These are phyloP conservation scores for Setaria viridis DNA, from an alignment of 202 grass and related monocot species.

Conservation along the genomic window DNA sequence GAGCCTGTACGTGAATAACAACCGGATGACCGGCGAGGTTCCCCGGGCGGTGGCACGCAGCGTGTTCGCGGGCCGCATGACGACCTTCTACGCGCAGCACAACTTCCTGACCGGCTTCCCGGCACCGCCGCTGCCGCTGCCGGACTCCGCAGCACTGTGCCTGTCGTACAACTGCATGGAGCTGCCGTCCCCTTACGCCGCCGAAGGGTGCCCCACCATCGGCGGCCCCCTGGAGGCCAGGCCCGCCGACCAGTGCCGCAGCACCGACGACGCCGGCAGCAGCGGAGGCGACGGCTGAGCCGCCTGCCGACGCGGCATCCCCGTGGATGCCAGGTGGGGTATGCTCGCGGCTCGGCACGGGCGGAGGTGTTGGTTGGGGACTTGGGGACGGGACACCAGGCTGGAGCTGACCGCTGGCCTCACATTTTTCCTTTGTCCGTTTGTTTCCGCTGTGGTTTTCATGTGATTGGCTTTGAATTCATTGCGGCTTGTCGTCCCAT, in stretches of 20 bases:
- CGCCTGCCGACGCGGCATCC: neutral
- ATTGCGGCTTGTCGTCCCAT: conserved; percentile 14
- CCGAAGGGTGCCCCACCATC: conserved; percentile 63
- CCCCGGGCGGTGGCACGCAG: conserved; percentile 50
- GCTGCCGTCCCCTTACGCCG: conserved; percentile 46
- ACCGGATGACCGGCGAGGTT: conserved; percentile 63
- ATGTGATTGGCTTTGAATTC: conserved; percentile 56
- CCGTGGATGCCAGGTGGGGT: conserved; percentile 15
- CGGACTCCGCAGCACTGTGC: conserved; percentile 74
- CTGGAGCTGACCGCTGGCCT: neutral
- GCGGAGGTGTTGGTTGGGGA: neutral
- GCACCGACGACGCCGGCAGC: neutral
- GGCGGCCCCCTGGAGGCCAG: conserved; percentile 68
- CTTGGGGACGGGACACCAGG: conserved; percentile 13
- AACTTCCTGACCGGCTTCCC: conserved; percentile 79
- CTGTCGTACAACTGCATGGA: conserved; percentile 91
- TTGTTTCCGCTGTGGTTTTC: conserved; percentile 40
- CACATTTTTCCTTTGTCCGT: conserved; percentile 32
- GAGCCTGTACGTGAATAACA: conserved; percentile 77
- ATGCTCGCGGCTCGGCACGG: neutral
- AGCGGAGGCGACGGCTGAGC: conserved; percentile 49
- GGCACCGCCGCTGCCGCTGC: conserved; percentile 47
- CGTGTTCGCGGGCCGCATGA: conserved; percentile 60
- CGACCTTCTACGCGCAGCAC: conserved; percentile 84
- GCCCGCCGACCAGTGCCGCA: conserved; percentile 71